These are phyloP conservation scores for Boletus coccyginus DNA, from an alignment of 768 basidiomycete species.

Conservation along the genomic window DNA sequence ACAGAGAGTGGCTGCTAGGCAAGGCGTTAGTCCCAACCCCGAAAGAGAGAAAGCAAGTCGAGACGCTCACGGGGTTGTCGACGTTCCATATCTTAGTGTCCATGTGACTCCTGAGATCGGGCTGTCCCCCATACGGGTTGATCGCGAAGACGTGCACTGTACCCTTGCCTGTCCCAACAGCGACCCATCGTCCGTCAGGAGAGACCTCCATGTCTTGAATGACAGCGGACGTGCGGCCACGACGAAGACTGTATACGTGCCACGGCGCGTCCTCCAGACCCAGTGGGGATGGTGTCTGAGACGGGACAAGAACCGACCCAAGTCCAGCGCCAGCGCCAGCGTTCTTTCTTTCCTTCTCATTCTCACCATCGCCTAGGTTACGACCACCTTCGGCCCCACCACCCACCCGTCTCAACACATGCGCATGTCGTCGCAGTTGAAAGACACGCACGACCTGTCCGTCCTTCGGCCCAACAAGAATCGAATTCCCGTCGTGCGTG, in stretches of 20 bases:
- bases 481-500: constrained; percentile 48
- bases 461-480: constrained; percentile 51
- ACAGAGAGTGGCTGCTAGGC: constrained; percentile 50
- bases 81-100: constrained; percentile 56
- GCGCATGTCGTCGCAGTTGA: constrained; percentile 34
- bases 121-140: constrained; percentile 72
- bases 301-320: neutral
- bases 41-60: neutral
- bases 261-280: constrained; percentile 33
- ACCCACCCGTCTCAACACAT: constrained; percentile 14
- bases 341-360: neutral
- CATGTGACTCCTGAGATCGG: constrained; percentile 61
- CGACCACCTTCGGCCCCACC: neutral
- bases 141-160: constrained; percentile 73
- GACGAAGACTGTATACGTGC: constrained; percentile 65
- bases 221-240: constrained; percentile 69
- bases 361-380: neutral
- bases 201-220: constrained; percentile 48
- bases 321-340: constrained; percentile 19
- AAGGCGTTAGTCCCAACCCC: neutral
- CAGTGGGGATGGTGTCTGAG: neutral
- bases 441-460: constrained; percentile 55
- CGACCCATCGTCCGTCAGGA: constrained; percentile 64
- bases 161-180: constrained; percentile 59
- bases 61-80: constrained; percentile 40